Conservation (phyloP, 495 filamentous ascomycete species). For the Aspergillus campestris region DNA sequence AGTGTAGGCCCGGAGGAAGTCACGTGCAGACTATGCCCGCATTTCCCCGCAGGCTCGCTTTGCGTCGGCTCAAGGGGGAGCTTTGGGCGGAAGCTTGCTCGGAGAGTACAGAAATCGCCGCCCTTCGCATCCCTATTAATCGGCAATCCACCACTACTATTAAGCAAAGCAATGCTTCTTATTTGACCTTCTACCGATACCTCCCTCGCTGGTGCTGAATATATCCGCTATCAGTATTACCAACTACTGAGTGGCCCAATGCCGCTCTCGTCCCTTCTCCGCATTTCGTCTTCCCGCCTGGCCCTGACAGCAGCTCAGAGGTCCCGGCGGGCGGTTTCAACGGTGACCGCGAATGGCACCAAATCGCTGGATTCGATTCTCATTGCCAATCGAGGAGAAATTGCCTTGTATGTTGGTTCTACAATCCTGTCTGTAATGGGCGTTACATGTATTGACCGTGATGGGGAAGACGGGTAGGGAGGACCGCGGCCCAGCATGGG, state of each 20-base stretch:
- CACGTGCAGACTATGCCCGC: slow-evolving; percentile 12
- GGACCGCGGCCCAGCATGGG: slow-evolving; percentile 77
- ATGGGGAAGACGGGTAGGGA: slow-evolving; percentile 59
- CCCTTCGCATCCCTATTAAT: slow-evolving; percentile 5
- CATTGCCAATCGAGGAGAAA: slow-evolving; percentile 96
- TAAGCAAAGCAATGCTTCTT: no score
- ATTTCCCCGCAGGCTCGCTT: slow-evolving; percentile 38
- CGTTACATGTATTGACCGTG: slow-evolving; percentile 5
- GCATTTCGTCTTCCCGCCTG: slow-evolving; percentile 32
- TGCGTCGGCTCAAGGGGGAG: slow-evolving; percentile 32
- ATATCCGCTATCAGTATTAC: no score
- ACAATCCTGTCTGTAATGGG: not conserved
- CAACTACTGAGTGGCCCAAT: slow-evolving; percentile 16
- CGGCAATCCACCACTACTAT: no score
- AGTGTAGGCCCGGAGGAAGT: slow-evolving; percentile 1
- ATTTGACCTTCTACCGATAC: no score
- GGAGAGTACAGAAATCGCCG: slow-evolving; percentile 3
- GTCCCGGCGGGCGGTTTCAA: slow-evolving; percentile 28
- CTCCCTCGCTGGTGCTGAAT: no score
- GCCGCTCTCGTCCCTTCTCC: slow-evolving; percentile 40
- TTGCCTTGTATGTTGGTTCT: slow-evolving; percentile 59
- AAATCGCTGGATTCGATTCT: slow-evolving; percentile 72
- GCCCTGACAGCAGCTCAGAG: slow-evolving; percentile 27
- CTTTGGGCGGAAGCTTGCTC: slow-evolving; percentile 2
- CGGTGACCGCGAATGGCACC: slow-evolving; percentile 16